phyloP scores from a whole-genome alignment of 192 early-diverging fungal species.

The Rhizophagus clarus region DNA sequence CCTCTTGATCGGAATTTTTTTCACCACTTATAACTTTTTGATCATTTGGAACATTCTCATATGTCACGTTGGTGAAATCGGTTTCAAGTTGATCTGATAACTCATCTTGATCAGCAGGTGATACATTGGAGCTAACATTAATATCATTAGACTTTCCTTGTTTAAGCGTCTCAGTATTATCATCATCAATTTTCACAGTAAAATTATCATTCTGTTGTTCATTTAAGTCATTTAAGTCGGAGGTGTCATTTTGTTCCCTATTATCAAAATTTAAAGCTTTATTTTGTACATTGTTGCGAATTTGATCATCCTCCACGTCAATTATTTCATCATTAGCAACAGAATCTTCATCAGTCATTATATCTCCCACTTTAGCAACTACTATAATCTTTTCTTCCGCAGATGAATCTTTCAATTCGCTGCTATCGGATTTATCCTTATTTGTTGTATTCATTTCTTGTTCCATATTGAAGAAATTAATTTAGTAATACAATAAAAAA shows the following conservation, averaged over 20 bases:
- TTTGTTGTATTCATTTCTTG: too few species aligned
- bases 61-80: not conserved
- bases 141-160: not conserved
- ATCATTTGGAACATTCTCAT: too few species aligned
- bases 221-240: not conserved
- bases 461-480: too few species aligned
- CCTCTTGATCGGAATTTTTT: too few species aligned
- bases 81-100: not conserved
- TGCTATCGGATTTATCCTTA: not conserved
- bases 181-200: not conserved
- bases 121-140: not conserved
- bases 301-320: not conserved
- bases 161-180: not conserved
- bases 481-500: too few species aligned
- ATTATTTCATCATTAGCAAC: not conserved
- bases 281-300: not conserved
- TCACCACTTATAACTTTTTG: too few species aligned
- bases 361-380: not conserved
- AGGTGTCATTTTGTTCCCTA: not conserved
- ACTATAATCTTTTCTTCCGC: not conserved
- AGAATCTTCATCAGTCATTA: not conserved
- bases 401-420: not conserved
- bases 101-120: not conserved
- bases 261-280: not conserved
- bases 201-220: too few species aligned